A percentile compares a stretch with the other conserved stretches of the same genome.
phyloP scores from a whole-genome alignment of 2,329 filamentous ascomycete genomes.

The Trichophyton simii region DNA sequence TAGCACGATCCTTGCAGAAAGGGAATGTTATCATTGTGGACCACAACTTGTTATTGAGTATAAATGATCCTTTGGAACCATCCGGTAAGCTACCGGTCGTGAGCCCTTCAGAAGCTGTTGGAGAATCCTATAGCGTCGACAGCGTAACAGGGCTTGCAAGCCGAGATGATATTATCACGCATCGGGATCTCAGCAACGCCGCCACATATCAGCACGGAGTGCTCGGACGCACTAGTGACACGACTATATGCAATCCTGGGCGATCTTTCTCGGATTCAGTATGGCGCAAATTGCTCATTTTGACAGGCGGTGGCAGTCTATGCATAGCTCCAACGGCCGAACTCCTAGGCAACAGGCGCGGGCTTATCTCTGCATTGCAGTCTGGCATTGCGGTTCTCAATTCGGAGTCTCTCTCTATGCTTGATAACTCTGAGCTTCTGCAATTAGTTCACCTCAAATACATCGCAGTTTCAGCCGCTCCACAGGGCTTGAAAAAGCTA shows the following conservation, averaged over 20 bases:
- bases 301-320: slow-evolving; percentile 46
- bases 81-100: slow-evolving; percentile 3
- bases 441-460: slow-evolving; percentile 28
- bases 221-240: slow-evolving; percentile 36
- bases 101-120: slow-evolving; percentile 27
- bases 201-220: slow-evolving; percentile 42
- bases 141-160: slow-evolving; percentile 37
- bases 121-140: slow-evolving; percentile 48
- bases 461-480: slow-evolving; percentile 33
- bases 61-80: background rate
- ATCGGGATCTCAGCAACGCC: slow-evolving; percentile 46
- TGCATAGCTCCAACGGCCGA: slow-evolving; percentile 44
- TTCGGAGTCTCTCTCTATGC: slow-evolving; percentile 41
- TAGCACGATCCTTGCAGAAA: slow-evolving; percentile 3
- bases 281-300: slow-evolving; percentile 70
- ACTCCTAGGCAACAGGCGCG: slow-evolving; percentile 37
- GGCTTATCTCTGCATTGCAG: slow-evolving; percentile 38
- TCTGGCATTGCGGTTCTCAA: slow-evolving; percentile 48
- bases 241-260: slow-evolving; percentile 45
- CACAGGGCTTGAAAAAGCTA: background rate
- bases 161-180: slow-evolving; percentile 49
- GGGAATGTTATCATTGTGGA: slow-evolving; percentile 5
- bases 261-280: slow-evolving; percentile 31
- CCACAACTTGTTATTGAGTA: slow-evolving; percentile 11
- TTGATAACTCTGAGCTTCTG: slow-evolving; percentile 31